Conservation (phyloP, 2,329 filamentous ascomycete species). For the Clonostachys rhizophaga region DNA sequence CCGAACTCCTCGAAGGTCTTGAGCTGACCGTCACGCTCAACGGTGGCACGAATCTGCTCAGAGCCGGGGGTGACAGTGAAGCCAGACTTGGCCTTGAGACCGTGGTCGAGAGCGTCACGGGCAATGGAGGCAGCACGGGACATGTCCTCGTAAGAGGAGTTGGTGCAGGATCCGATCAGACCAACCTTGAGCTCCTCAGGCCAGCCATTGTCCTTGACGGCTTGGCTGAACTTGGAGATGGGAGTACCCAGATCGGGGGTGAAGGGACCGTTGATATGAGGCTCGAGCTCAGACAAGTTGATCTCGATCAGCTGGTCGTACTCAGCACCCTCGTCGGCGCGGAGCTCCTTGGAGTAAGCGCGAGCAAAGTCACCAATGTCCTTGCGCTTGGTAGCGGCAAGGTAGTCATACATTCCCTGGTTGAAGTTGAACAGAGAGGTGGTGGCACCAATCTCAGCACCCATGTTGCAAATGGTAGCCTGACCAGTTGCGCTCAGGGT, state of each 20-base stretch:
- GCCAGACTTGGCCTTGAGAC: conserved; percentile 85
- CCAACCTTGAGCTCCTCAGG: conserved; percentile 95
- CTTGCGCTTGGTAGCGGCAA: conserved; percentile 83
- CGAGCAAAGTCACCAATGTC: conserved; percentile 89
- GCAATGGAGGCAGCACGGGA: conserved; percentile 87
- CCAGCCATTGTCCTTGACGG: conserved; percentile 93
- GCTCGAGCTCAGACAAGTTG: conserved; percentile 91
- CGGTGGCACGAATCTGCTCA: conserved; percentile 94
- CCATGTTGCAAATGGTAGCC: conserved; percentile 75
- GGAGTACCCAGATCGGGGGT: conserved; percentile 96
- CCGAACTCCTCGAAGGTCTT: conserved; percentile 96
- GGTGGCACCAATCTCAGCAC: conserved; percentile 75
- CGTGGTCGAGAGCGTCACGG: conserved; percentile 84
- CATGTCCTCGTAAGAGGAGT: conserved; percentile 86
- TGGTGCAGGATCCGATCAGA: conserved; percentile 97
- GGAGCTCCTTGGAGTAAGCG: conserved; percentile 78
- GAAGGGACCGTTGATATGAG: conserved; percentile 96
- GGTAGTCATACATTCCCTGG: conserved; percentile 96
- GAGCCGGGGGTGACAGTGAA: conserved; percentile 97
- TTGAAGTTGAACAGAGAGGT: conserved; percentile 98
- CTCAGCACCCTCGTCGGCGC: conserved; percentile 82
- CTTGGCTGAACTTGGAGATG: conserved; percentile 95
- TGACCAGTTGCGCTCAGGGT: conserved; percentile 78
- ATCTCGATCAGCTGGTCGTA: conserved; percentile 97
- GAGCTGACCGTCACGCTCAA: conserved; percentile 84